Conservation (phyloP, 495 filamentous ascomycete genomes). For the Penicillium salamii region DNA sequence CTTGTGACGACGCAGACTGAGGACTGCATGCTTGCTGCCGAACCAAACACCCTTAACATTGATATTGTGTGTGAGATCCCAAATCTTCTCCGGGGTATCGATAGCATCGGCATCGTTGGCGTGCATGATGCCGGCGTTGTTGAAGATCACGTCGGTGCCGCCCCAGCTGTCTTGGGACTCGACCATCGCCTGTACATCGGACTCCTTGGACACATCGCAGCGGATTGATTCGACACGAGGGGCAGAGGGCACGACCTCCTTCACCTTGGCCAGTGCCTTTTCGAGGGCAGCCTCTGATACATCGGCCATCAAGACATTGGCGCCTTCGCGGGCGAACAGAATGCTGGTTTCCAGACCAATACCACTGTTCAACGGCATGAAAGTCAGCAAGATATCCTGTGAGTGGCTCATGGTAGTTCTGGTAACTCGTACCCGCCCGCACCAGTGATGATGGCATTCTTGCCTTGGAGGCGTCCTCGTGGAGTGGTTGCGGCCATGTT, state of each 20-base stretch:
- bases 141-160: constrained; percentile 94
- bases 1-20: constrained; percentile 72
- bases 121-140: constrained; percentile 99
- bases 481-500: constrained; percentile 15
- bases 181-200: constrained; percentile 68
- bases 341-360: constrained; percentile 94
- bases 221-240: constrained; percentile 54
- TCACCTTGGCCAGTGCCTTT: constrained; percentile 62
- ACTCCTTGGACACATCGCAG: constrained; percentile 70
- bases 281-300: constrained; percentile 69
- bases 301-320: constrained; percentile 80
- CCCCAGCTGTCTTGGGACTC: constrained; percentile 76
- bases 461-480: constrained; percentile 69
- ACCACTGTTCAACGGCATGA: constrained; percentile 52
- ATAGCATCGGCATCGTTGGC: constrained; percentile 81
- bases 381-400: neutral
- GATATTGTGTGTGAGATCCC: constrained; percentile 90
- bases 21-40: constrained; percentile 88
- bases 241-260: constrained; percentile 64
- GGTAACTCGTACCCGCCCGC: constrained; percentile 70
- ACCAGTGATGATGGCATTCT: constrained; percentile 91
- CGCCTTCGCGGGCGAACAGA: constrained; percentile 86
- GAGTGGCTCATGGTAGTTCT: too few species aligned
- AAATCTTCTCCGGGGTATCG: constrained; percentile 82
- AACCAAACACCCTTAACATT: constrained; percentile 99